Evolutionary conservation across 2,329 filamentous ascomycete genomes (phyloP), one percentile per base, ranked within the genome.

Genomic region (Colletotrichum aenigma): DNA sequence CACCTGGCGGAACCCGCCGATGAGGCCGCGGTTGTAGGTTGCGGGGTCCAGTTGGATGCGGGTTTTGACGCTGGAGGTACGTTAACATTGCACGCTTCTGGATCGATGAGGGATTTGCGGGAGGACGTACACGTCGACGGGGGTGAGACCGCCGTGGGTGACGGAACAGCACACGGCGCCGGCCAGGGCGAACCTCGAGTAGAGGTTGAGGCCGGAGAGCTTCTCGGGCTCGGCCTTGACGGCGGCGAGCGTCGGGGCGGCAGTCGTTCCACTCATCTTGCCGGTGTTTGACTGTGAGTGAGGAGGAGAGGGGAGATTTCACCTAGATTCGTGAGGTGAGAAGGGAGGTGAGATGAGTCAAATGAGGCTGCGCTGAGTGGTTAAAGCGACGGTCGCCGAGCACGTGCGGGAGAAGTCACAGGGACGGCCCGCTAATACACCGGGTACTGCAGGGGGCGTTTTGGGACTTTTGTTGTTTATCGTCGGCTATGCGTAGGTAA

Each of bases 81-180:
- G 36, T 38, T 38, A 8, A 21, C 10, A 21, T 76, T 38, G 36
- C 1, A 1, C 43, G 12, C 8, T 24, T n/a, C 7, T 4, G 16
- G 10, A 13, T 18, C 1, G 36, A 4, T 28, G 55, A 21, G 58
- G 24, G 36, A n/a, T n/a, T 15, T 56, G 64, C 12, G 8, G 43
- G 30, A 21, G 71, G 43, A 95, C 96, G 88, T 97, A 98, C 96
- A 99, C 97, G 94, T 99, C 97, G 87, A 99, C 96, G 85, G 97
- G 97, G 81, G 97, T 99, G 83, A 98, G 93, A 84, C 91, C 94
- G 87, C 96, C 97, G 92, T 99, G 97, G 85, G 97, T 99, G 89
- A 98, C 90, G 82, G 96, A 97, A 89, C 97, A 99, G 93, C 97
- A 98, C 91, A 98, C 90, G 82, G 97, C 97, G 89, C 97, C 97